phyloP scores from a whole-genome alignment of 1,284 basidiomycete species.

The Hymenochaete sp. region DNA sequence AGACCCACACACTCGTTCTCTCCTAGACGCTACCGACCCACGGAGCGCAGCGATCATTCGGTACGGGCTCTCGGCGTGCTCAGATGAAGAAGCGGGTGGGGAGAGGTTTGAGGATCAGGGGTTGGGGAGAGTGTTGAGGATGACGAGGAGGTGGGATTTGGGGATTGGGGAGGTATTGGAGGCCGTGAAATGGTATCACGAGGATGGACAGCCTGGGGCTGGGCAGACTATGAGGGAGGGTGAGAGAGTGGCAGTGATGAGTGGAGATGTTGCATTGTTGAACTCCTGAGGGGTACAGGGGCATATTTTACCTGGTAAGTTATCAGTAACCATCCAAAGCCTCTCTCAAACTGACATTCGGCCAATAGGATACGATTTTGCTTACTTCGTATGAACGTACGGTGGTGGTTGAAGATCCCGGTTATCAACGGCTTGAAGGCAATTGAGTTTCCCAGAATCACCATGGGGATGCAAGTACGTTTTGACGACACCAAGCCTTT shows the following conservation, averaged over 20 bases:
- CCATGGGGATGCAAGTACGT: too few species aligned
- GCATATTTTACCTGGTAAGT: neutral
- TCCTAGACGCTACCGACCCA: slow-evolving; percentile 38
- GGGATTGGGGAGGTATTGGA: slow-evolving; percentile 48
- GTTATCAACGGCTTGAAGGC: too few species aligned
- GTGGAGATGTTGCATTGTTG: neutral
- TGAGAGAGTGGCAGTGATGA: neutral
- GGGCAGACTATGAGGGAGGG: neutral
- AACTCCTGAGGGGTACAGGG: neutral
- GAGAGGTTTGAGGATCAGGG: slow-evolving; percentile 34
- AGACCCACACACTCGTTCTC: slow-evolving; percentile 52
- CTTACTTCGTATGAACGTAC: neutral
- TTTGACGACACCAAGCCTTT: too few species aligned
- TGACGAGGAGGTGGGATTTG: slow-evolving; percentile 66
- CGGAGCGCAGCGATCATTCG: slow-evolving; percentile 12
- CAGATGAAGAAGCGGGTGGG: slow-evolving; percentile 18
- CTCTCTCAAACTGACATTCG: neutral
- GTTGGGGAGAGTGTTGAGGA: slow-evolving; percentile 60
- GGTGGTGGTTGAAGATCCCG: too few species aligned
- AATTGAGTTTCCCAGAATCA: too few species aligned
- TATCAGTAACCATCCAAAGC: neutral
- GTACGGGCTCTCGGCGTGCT: slow-evolving; percentile 11
- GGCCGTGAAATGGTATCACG: slow-evolving; percentile 15
- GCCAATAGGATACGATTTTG: neutral
- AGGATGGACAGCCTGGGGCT: slow-evolving; percentile 5